Base-by-base conservation (phyloP, 1,284 basidiomycete genomes). In the Cryptococcus sp. region DNA sequence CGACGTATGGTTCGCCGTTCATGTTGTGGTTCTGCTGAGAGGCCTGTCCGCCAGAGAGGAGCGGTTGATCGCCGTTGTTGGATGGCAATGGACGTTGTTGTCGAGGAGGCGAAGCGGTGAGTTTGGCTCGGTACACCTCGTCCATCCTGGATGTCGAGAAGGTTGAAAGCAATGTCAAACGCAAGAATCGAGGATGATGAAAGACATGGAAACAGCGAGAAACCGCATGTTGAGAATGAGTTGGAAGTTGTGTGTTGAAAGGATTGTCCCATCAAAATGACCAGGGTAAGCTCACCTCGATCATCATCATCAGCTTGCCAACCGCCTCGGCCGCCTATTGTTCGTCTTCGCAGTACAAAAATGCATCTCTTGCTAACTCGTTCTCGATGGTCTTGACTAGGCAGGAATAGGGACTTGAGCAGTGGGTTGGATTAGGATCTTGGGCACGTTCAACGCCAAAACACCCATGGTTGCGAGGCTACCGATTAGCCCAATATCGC, bases 391-490 rank as follows among this genome's bases (percentile, higher is more conserved):
- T 33, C 5, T 31, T 6, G 14, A 5, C 7, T 5, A 5, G 11
- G 28, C 16, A 11, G 11, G 19, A 22, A 34, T 23, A 10, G 21
- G 23, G 6, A 11, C 18, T 22, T 16, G n/a, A n/a, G 16, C 14
- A 18, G 18, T 21, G 5, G 23, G 3, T 12, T 21, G 39, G 22
- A 47, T 18, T 51, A 69, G 61, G 42, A 66, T 50, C 52, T 64
- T 64, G 6, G 66, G 68, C 36, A 69, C 39, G 39, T 59, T 57
- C 25, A 58, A 58, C 19, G 66, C 59, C 26, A 66, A 33, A 28
- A 71, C 53, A 41, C 69, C 69, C 14, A 65, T 63, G 23, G 66
- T 35, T 18, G 58, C 66, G 62, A 71, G 65, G 2, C 69, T 71
- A 48, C 2, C 19, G n/a, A n/a, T 45, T 43, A 4, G n/a, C 18